phyloP scores from a whole-genome alignment of 176 grass and related monocot species.

The Cenchrus purpureus region DNA sequence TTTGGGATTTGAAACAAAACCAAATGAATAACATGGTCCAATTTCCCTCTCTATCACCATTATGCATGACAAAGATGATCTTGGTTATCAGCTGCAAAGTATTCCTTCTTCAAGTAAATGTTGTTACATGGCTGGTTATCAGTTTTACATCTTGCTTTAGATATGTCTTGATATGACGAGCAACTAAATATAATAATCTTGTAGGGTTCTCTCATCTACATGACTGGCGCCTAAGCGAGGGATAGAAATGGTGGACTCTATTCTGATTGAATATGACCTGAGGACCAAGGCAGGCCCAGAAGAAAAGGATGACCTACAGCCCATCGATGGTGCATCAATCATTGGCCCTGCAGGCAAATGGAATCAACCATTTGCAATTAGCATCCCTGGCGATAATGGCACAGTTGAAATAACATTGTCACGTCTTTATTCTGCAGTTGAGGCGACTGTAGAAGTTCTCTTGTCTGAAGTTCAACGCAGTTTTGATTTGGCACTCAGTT shows the following conservation, averaged over 20 bases:
- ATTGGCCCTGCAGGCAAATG: neutral
- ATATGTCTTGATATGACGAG: neutral
- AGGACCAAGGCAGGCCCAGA: neutral
- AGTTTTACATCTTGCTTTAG: neutral
- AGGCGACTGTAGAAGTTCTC: slow-evolving; percentile 8
- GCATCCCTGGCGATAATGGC: neutral
- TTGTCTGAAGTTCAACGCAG: neutral
- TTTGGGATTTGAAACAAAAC: neutral
- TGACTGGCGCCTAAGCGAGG: slow-evolving; percentile 6
- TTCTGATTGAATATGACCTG: slow-evolving; percentile 7
- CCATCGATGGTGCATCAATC: slow-evolving; percentile 1
- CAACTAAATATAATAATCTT: slow-evolving; percentile 4
- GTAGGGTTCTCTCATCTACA: slow-evolving; percentile 6
- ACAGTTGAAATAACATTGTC: neutral
- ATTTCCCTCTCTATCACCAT: too few species aligned
- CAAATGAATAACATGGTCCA: neutral
- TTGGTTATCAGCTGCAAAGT: neutral
- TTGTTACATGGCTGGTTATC: too few species aligned
- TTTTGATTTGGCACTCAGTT: neutral
- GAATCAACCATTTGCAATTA: neutral
- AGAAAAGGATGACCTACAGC: slow-evolving; percentile 11
- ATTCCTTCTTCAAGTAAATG: too few species aligned
- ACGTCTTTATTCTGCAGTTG: neutral
- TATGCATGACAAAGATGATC: neutral
- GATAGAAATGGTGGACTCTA: neutral